Base-by-base conservation (phyloP, 495 filamentous ascomycete species). In the Daldinia decipiens region DNA sequence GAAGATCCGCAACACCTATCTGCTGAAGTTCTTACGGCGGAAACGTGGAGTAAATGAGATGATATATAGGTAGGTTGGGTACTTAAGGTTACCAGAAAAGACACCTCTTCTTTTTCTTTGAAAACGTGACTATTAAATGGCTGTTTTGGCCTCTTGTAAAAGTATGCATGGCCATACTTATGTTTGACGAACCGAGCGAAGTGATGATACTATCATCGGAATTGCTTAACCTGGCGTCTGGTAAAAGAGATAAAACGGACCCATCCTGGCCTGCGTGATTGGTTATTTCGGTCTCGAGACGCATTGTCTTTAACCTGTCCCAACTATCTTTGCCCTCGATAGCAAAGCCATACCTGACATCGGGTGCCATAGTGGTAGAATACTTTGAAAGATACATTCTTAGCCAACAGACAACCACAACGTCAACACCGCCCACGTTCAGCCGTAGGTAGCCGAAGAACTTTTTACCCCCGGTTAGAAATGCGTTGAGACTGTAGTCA, bases 361-460 rank as follows among this genome's bases (percentile, higher is more conserved):
- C 24, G 11, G 38, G 59, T 13, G 52, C 29, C 31, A 5, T 19
- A 31, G 31, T 40, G 9, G 34, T 34, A 19, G 45, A 27, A 7
- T 58, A 15, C 19, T 29, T 29, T 9, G 34, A 29, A 29, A 12
- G 50, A 17, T 27, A n/a, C 32, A 59, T 36, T 53, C 43, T 59
- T 17, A 68, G 19, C 53, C 58, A 68, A n/a, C 58, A 68, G 4
- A 68, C 27, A 9, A 62, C 43, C 11, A 62, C 21, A 43, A 62
- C 15, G 4, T 62, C 47, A 1, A 56, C 19, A 21, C 39, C 57
- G 38, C 43, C 34, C 13, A 62, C 51, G 19, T 19, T 39, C 8
- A 62, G 19, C 13, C 39, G 58, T 27, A 68, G 19, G 21, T 62
- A 50, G 7, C 65, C 58, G 34, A 62, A 62, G 65, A 68, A 62